Evolutionary conservation across 2,329 filamentous ascomycete genomes (phyloP), one percentile per base, ranked within the genome.

Genomic region (Colletotrichum sp.): DNA sequence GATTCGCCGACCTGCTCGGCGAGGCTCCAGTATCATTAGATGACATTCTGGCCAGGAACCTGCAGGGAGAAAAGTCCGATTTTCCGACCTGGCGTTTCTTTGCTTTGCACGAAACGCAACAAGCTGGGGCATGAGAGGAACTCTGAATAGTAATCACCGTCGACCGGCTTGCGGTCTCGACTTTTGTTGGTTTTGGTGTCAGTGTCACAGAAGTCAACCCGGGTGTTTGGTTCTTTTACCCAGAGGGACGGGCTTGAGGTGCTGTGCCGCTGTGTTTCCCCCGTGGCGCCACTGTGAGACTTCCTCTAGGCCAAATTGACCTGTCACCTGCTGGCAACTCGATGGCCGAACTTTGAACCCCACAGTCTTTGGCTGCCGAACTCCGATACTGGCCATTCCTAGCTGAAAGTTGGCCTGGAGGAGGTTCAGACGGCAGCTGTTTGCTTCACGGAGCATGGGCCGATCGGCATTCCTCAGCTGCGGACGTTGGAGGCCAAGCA

Each of bases 351-450:
- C 70, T 30, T 34, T 73, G 36, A 68, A 61, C 39, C 70, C 64
- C 64, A 39, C 43, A 63, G 70, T 73, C 57, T 75, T 28, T 73
- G 64, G 59, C 64, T 75, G 74, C 70, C 64, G 64, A 73, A 68
- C 36, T 68, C 63, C 73, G 73, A 34, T 43, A 59, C 18, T 64
- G 57, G 21, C n/a, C 64, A 69, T 36, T 18, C 24, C 57, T 61
- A 55, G 52, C 68, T 55, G 30, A 30, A 52, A 21, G 61, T n/a
- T 52, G 28, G 61, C 43, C 43, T 52, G 43, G 43, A 52, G 43
- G 43, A 52, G 10, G 43, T 61, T 43, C 26, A 48, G 60, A 71
- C 60, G 18, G 30, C 14, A 26, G n/a, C 36, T 59, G 32, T 30
- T 48, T 21, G 32, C 57, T 52, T 24, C 57, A 26, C 60, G 36